phyloP scores from a whole-genome alignment of 768 basidiomycete genomes.

The Pleurotus ostreatus region DNA sequence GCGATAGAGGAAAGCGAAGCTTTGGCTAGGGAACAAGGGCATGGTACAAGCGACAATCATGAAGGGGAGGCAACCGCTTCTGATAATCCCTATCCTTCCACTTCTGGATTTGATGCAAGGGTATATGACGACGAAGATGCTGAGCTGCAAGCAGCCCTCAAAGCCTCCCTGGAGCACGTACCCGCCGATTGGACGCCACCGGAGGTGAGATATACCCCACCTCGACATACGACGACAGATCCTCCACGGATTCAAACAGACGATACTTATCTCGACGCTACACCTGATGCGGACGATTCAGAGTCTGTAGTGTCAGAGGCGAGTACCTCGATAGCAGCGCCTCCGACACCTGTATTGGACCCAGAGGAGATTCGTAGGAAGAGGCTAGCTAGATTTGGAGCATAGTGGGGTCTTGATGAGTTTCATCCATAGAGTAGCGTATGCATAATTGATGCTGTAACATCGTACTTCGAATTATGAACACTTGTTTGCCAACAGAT shows the following conservation, averaged over 20 bases:
- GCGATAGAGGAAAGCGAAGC: slow-evolving; percentile 62
- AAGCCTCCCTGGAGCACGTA: slow-evolving; percentile 69
- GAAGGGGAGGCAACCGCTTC: slow-evolving; percentile 19
- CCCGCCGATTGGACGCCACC: slow-evolving; percentile 49
- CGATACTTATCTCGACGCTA: slow-evolving; percentile 1
- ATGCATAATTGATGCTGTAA: too few relatives aligned
- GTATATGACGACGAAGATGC: slow-evolving; percentile 86
- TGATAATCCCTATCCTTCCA: slow-evolving; percentile 9
- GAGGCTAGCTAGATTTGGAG: slow-evolving; percentile 62
- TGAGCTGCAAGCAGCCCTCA: slow-evolving; percentile 83
- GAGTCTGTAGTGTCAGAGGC: slow-evolving; percentile 35
- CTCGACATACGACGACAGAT: slow-evolving; percentile 1
- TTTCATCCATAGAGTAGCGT: not conserved
- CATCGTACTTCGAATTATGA: too few relatives aligned
- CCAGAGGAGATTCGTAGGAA: slow-evolving; percentile 67
- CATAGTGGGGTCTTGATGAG: slow-evolving; percentile 19
- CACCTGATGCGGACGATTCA: slow-evolving; percentile 23
- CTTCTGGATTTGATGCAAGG: slow-evolving; percentile 23
- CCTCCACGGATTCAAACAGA: not conserved
- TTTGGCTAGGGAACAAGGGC: slow-evolving; percentile 28
- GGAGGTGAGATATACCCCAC: slow-evolving; percentile 13
- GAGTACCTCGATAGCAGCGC: slow-evolving; percentile 20
- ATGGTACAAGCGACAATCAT: slow-evolving; percentile 12
- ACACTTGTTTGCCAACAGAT: too few relatives aligned
- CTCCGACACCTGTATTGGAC: slow-evolving; percentile 33